A percentile compares a stretch with the other conserved stretches of the same genome.
phyloP scores from a whole-genome alignment of 139 green algal genomes.

The Tetratostichococcus sp. region DNA sequence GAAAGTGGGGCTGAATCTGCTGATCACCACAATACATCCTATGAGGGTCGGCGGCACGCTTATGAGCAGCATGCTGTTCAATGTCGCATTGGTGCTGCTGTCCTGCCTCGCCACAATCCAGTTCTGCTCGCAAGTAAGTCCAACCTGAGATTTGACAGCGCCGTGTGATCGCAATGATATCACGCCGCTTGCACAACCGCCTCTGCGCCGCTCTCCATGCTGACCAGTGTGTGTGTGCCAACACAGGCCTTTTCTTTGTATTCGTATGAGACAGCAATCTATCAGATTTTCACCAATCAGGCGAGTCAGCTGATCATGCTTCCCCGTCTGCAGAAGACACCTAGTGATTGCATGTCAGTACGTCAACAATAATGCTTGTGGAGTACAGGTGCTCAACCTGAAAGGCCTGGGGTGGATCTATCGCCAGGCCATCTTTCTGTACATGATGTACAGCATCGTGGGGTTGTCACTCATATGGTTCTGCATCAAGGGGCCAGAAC shows the following conservation, averaged over 20 bases:
- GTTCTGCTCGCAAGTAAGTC: constrained; percentile 73
- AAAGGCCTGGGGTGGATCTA: constrained; percentile 85
- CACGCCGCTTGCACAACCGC: constrained; percentile 31
- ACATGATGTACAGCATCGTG: constrained; percentile 54
- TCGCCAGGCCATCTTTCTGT: constrained; percentile 79
- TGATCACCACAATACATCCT: constrained; percentile 85
- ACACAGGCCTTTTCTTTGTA: constrained; percentile 77
- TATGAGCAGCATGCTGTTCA: constrained; percentile 95
- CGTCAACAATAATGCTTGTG: not conserved
- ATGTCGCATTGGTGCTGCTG: constrained; percentile 87
- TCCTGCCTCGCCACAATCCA: constrained; percentile 84
- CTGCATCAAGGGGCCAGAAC: constrained; percentile 38
- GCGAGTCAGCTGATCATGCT: constrained; percentile 17
- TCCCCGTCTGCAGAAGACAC: too few relatives aligned
- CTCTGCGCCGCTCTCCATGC: too few relatives aligned
- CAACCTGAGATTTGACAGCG: too few relatives aligned
- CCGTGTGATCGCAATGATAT: too few relatives aligned
- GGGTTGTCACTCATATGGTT: constrained; percentile 36
- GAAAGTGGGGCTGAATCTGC: constrained; percentile 85
- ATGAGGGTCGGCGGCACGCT: constrained; percentile 79
- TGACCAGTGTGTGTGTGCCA: too few relatives aligned
- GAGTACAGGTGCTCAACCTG: constrained; percentile 62
- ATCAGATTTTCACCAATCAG: constrained; percentile 82
- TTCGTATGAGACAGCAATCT: constrained; percentile 73
- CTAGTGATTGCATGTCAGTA: too few relatives aligned